These are phyloP conservation scores for Alternaria brassicae DNA, from an alignment of 2,329 filamentous ascomycete species.

Conservation along the genomic window DNA sequence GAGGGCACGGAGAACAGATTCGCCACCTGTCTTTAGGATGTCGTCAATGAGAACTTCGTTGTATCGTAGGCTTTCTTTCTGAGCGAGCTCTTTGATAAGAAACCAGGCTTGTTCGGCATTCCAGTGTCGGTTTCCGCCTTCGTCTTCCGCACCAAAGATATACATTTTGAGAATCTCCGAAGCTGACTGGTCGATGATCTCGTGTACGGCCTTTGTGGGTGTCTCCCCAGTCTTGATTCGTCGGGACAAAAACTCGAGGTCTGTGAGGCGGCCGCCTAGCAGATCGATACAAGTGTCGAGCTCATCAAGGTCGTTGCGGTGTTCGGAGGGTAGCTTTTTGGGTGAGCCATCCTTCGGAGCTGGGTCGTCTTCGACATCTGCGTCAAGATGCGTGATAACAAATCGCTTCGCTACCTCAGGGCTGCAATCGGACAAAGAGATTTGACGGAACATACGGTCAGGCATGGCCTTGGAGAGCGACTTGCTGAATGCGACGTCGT, in stretches of 20 bases:
- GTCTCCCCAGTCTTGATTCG: slow-evolving; percentile 86
- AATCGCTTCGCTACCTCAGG: slow-evolving; percentile 86
- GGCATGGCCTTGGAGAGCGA: slow-evolving; percentile 85
- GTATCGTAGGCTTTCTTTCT: slow-evolving; percentile 75
- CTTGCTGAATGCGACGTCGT: slow-evolving; percentile 87
- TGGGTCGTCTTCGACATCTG: slow-evolving; percentile 52
- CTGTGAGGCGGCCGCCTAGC: slow-evolving; percentile 90
- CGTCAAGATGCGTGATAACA: slow-evolving; percentile 80
- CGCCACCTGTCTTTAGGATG: slow-evolving; percentile 75
- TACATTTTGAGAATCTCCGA: slow-evolving; percentile 95
- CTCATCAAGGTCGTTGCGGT: slow-evolving; percentile 67
- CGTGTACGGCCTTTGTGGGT: slow-evolving; percentile 78
- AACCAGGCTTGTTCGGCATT: slow-evolving; percentile 88
- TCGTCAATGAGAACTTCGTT: slow-evolving; percentile 83
- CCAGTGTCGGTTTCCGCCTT: slow-evolving; percentile 68
- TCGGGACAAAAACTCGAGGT: slow-evolving; percentile 92
- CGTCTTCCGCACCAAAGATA: slow-evolving; percentile 68
- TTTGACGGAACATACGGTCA: slow-evolving; percentile 86
- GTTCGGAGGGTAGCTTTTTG: slow-evolving; percentile 56
- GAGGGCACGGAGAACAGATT: slow-evolving; percentile 78
- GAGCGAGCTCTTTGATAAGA: slow-evolving; percentile 78
- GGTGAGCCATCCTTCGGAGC: slow-evolving; percentile 48
- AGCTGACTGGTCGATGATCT: slow-evolving; percentile 88
- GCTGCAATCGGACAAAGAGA: slow-evolving; percentile 84
- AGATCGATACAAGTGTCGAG: slow-evolving; percentile 82